Base-by-base conservation (phyloP, 257 asterid species). In the Coffea canephora region DNA sequence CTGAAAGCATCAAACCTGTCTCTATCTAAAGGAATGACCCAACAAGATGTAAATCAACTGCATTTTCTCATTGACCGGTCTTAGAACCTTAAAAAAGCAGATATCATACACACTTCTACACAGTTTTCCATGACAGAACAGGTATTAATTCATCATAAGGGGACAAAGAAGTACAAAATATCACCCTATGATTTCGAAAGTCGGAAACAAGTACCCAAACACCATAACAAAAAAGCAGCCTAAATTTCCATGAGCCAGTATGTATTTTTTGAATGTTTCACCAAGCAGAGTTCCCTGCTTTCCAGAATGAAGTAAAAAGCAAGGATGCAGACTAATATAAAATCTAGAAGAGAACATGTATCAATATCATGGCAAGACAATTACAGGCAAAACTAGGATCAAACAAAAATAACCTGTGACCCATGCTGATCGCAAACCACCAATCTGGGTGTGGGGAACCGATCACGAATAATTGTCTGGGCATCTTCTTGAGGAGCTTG, bases 371-470 rank as follows among this genome's bases (percentile, higher is more conserved):
- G 5, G 46, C 18, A 46, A 71, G 52, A 46, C 1, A n/a, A 34
- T 23, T 43, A 11, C 27, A 15, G n/a, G 5, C 31, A 18, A 70
- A 81, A 39, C 67, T n/a, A 81, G n/a, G 14, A 71, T 59, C 59
- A 10, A 59, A 52, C 52, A 10, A 69, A 71, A 61, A 66, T 79
- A 73, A 95, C 99, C 99, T 95, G 99, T 62, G 99, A 96, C 81
- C 98, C 98, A 85, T 96, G 98, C 84, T 96, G 99, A 90, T 96
- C 99, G 80, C 99, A 96, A 67, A 94, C 89, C 81, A 96, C 99
- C 81, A 94, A 93, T 87, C 99, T 91, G 62, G 99, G 99, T 36
- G 87, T 92, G 64, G 99, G 99, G 84, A 94, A 96, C 57, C 99
- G 94, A 27, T 96, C 99, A 1, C 85, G 93, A 76, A 96, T 88